A percentile compares a stretch with the other conserved stretches of the same genome.
phyloP scores from a whole-genome alignment of 1,284 basidiomycete genomes.

The Farysia itapuensis region DNA sequence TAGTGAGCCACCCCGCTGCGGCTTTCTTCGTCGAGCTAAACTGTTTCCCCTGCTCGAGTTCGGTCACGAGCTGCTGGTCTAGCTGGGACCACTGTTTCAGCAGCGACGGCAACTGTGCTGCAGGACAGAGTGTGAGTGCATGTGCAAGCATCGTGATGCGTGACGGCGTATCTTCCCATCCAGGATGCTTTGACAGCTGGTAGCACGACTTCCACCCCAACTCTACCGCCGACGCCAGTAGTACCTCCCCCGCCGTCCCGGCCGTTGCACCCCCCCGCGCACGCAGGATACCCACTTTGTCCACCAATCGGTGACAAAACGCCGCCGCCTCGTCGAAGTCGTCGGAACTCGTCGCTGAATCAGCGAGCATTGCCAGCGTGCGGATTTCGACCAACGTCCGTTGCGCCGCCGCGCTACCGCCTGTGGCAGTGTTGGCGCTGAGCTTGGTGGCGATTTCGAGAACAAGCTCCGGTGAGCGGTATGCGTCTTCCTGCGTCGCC shows the following conservation, averaged over 20 bases:
- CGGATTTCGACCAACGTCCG: conserved; percentile 11
- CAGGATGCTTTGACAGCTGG: conserved; percentile 30
- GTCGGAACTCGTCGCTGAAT: conserved; percentile 9
- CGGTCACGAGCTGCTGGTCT: conserved; percentile 9
- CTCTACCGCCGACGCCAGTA: conserved; percentile 2
- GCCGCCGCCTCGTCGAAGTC: conserved; percentile 19
- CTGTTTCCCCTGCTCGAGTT: conserved; percentile 11
- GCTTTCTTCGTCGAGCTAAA: conserved; percentile 9
- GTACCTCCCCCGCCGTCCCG: neutral
- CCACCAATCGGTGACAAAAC: conserved; percentile 18
- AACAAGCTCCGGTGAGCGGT: conserved; percentile 27
- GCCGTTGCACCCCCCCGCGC: neutral
- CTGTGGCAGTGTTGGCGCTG: neutral
- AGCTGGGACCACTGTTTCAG: conserved; percentile 15
- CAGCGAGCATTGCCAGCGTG: conserved; percentile 34
- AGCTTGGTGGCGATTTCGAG: conserved; percentile 20
- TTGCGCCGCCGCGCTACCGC: neutral
- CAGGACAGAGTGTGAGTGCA: conserved; percentile 19
- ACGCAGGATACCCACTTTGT: conserved; percentile 1
- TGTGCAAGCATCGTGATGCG: conserved; percentile 16
- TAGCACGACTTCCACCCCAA: conserved; percentile 25
- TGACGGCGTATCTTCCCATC: conserved; percentile 22
- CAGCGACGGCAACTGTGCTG: conserved; percentile 10
- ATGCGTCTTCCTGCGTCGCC: conserved; percentile 15
- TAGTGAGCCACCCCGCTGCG: neutral